These are phyloP conservation scores for Quercus agrifolia DNA, from an alignment of 306 rosid genomes.

Conservation along the genomic window DNA sequence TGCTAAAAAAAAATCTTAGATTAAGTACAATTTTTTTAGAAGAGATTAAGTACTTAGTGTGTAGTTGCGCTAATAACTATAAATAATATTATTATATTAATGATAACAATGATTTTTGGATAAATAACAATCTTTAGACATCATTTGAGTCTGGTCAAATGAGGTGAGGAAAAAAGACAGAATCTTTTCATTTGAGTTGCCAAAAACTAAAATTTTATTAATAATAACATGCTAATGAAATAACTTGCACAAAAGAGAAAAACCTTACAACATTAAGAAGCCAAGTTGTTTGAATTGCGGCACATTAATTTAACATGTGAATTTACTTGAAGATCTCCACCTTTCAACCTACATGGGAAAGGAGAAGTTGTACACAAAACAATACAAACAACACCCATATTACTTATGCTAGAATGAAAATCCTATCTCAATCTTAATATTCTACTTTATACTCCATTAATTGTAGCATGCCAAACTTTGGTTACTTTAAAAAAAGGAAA, in stretches of 20 bases:
- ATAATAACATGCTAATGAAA: neutral
- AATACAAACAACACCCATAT: neutral
- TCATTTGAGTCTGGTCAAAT: too few relatives aligned
- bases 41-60: too few relatives aligned
- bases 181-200: neutral
- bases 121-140: too few relatives aligned
- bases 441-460: neutral
- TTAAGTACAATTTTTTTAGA: too few relatives aligned
- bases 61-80: too few relatives aligned
- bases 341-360: neutral
- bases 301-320: neutral
- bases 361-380: neutral
- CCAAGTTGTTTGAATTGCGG: neutral
- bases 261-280: neutral
- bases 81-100: too few relatives aligned
- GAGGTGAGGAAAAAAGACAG: neutral
- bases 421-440: neutral
- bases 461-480: conserved; percentile 33
- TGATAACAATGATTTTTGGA: too few relatives aligned
- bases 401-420: too few relatives aligned
- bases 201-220: neutral
- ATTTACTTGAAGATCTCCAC: neutral
- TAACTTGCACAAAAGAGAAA: neutral
- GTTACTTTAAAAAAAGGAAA: neutral
- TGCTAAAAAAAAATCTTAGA: too few relatives aligned